Evolutionary conservation across 2,329 filamentous ascomycete genomes (phyloP), one percentile per base, ranked within the genome.

Genomic region (Ophiosphaerella narmari): DNA sequence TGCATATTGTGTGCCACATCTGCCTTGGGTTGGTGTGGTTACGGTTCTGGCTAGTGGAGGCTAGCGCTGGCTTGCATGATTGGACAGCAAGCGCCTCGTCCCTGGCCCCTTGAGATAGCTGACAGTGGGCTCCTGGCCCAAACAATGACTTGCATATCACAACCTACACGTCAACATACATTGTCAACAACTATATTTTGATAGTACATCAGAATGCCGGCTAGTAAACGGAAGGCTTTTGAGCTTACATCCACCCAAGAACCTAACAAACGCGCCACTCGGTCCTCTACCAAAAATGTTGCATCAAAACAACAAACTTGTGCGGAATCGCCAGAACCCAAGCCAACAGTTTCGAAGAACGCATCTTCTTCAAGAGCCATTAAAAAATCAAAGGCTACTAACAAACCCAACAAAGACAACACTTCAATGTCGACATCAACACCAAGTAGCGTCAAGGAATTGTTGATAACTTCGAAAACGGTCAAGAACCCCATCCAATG

Each of bases 401-500:
- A 38, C 24, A 42, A 13, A 21, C 12, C 31, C 13, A n/a, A 5
- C 16, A 26, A 46, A 46, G 6, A 36, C 43, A 2, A 8, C 4
- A 24, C 0, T 40, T 1, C 1, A 16, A 14, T 7, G 38, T 1
- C 18, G 2, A n/a, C 4, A 11, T 4, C n/a, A n/a, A 13, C 32
- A 43, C n/a, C 46, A 14, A 16, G 23, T 3, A 41, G 33, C 7
- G 12, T 40, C 8, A 53, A 39, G 3, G 45, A 11, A 13, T 23
- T 60, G 8, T 57, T 46, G 38, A 58, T 66, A 31, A 46, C 35
- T 3, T 55, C 60, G 32, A 23, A 42, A 2, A 48, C 55, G 1
- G 3, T 65, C 31, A 67, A 65, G n/a, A 62, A 51, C 3, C 55
- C 62, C 2, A 52, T 67, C 8, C 37, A 48, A 40, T 66, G 61